Evolutionary conservation across 2,329 filamentous ascomycete genomes (phyloP).

Genomic region (Fusarium cyanostomum): DNA sequence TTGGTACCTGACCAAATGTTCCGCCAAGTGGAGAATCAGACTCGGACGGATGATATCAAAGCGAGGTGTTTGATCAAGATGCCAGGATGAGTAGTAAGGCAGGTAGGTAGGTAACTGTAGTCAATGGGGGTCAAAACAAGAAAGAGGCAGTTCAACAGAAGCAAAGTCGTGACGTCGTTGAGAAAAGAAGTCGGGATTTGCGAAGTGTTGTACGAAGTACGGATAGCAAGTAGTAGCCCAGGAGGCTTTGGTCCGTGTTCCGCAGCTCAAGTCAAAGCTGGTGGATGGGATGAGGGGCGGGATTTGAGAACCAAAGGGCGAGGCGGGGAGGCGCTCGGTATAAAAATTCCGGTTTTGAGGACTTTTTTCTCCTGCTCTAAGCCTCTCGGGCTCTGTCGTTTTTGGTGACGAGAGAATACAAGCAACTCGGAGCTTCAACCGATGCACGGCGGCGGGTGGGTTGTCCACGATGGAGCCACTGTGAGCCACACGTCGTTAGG

Average conservation of each 20-base stretch:
- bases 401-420: not conserved
- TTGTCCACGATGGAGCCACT: constrained; percentile 13
- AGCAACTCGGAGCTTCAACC: constrained; percentile 21
- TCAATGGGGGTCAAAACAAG: constrained; percentile 3
- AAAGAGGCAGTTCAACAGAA: constrained; percentile 21
- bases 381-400: not conserved
- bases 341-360: constrained; percentile 11
- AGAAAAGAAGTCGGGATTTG: constrained; percentile 26
- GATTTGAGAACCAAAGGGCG: constrained; percentile 6
- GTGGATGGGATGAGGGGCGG: constrained; percentile 20
- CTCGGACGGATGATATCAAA: constrained; percentile 6
- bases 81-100: not conserved
- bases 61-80: not conserved
- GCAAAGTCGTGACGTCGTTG: constrained; percentile 37
- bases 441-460: constrained; percentile 24
- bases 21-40: constrained; percentile 26
- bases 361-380: not conserved
- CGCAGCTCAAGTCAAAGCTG: constrained; percentile 20
- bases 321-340: constrained; percentile 24
- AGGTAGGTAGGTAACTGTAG: not conserved
- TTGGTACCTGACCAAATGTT: constrained; percentile 31
- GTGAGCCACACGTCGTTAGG: constrained; percentile 14
- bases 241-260: constrained; percentile 43
- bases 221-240: constrained; percentile 6
- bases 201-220: constrained; percentile 4